These are phyloP conservation scores for Hygrocybe punicea DNA, from an alignment of 768 basidiomycete species.

Conservation along the genomic window DNA sequence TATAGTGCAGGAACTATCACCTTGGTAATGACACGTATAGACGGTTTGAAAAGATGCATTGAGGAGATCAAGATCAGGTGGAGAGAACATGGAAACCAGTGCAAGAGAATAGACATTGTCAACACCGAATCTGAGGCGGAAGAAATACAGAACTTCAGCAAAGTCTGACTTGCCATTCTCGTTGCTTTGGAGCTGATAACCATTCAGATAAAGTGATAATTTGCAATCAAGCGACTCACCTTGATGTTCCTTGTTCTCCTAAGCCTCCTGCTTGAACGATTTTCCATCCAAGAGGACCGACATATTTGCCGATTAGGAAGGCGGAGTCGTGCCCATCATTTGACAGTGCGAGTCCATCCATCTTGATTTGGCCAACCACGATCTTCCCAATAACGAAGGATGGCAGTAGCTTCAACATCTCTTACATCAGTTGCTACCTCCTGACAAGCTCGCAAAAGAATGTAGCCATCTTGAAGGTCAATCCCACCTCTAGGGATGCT, in stretches of 20 bases:
- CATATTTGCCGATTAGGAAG: constrained; percentile 12
- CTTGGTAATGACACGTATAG: constrained; percentile 13
- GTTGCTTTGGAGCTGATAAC: not conserved
- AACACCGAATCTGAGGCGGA: constrained; percentile 5
- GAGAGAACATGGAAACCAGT: constrained; percentile 20
- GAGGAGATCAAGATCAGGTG: constrained; percentile 15
- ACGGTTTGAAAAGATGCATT: constrained; percentile 19
- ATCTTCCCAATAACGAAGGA: not conserved
- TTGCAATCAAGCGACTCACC: not conserved
- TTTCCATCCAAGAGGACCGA: constrained; percentile 8
- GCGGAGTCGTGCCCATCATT: constrained; percentile 11
- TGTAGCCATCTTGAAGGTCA: constrained; percentile 5
- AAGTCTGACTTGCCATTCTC: constrained; percentile 1
- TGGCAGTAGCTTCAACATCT: not conserved
- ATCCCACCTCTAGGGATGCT: not conserved
- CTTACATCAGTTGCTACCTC: not conserved
- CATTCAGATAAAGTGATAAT: not conserved
- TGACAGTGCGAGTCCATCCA: not conserved
- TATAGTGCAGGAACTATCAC: not conserved
- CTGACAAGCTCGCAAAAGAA: constrained; percentile 3
- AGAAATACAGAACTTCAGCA: constrained; percentile 25
- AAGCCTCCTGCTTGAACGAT: not conserved
- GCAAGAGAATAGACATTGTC: constrained; percentile 11
- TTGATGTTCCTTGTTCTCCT: constrained; percentile 6
- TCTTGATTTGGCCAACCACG: not conserved